phyloP scores from a whole-genome alignment of 2,329 filamentous ascomycete species.

The Clarireedia monteithiana region DNA sequence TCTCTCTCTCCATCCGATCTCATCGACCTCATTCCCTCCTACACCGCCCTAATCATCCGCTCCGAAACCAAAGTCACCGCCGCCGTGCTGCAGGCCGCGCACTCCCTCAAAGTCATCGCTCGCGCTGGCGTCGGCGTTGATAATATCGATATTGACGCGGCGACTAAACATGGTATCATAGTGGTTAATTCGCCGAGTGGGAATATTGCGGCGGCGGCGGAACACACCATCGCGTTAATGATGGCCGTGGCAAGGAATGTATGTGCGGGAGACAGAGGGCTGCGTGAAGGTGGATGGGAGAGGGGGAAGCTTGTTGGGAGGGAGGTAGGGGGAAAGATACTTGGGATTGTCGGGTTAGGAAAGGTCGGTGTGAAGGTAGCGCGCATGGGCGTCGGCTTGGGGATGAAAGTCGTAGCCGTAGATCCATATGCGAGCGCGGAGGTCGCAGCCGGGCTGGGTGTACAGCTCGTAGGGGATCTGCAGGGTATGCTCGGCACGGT shows the following conservation, averaged over 20 bases:
- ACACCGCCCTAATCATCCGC: constrained; percentile 71
- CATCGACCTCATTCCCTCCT: constrained; percentile 56
- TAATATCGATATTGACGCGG: constrained; percentile 69
- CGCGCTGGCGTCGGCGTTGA: constrained; percentile 76
- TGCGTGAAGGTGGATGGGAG: constrained; percentile 71
- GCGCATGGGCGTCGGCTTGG: constrained; percentile 67
- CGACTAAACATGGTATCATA: constrained; percentile 66
- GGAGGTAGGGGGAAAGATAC: constrained; percentile 68
- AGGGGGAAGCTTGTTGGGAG: constrained; percentile 66
- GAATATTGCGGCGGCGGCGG: constrained; percentile 73
- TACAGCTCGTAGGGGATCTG: constrained; percentile 51
- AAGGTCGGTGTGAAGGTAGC: constrained; percentile 78
- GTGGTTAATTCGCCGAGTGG: constrained; percentile 75
- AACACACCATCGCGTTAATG: constrained; percentile 68
- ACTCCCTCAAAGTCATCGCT: constrained; percentile 68
- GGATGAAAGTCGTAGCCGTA: constrained; percentile 67
- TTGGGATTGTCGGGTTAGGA: constrained; percentile 72
- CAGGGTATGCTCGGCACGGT: constrained; percentile 54
- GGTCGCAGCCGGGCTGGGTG: constrained; percentile 61
- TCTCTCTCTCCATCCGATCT: constrained; percentile 57
- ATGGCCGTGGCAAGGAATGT: constrained; percentile 69
- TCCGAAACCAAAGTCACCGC: constrained; percentile 77
- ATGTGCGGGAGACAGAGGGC: constrained; percentile 57
- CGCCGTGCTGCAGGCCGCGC: constrained; percentile 55
- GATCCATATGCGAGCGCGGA: constrained; percentile 72